Percentiles rank a stretch among this genome's conserved stretches.
phyloP scores from a whole-genome alignment of 1,284 basidiomycete genomes.

The Papiliotrema fonsecae region DNA sequence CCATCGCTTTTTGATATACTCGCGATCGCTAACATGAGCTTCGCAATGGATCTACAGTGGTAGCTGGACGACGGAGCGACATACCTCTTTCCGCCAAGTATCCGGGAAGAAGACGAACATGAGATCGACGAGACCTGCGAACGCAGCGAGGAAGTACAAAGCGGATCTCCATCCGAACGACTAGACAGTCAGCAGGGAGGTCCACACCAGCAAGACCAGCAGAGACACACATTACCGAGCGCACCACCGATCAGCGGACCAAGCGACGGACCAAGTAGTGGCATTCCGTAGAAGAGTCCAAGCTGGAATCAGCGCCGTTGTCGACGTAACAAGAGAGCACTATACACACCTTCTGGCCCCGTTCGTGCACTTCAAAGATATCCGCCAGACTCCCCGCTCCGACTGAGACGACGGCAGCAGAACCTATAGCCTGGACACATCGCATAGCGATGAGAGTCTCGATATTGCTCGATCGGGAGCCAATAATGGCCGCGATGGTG shows the following conservation, averaged over 20 bases:
- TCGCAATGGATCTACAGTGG: not conserved
- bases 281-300: conserved; percentile 46
- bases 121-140: conserved; percentile 56
- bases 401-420: conserved; percentile 68
- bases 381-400: conserved; percentile 74
- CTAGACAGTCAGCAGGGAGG: conserved; percentile 39
- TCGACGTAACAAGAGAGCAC: not conserved
- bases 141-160: conserved; percentile 73
- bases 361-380: conserved; percentile 70
- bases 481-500: conserved; percentile 60
- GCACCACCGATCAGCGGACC: conserved; percentile 68
- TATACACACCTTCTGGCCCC: conserved; percentile 58
- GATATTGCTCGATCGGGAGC: conserved; percentile 60
- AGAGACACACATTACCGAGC: conserved; percentile 47
- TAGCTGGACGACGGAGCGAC: not conserved
- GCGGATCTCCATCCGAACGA: conserved; percentile 69
- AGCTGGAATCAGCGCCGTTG: conserved; percentile 19
- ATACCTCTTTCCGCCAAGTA: conserved; percentile 66
- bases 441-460: conserved; percentile 59
- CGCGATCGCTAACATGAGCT: conserved; percentile 55
- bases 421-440: conserved; percentile 51
- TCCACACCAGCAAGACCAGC: not conserved
- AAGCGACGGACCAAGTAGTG: conserved; percentile 56
- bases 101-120: conserved; percentile 68
- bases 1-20: conserved; percentile 61